A percentile compares a stretch with the other conserved stretches of the same genome.
phyloP scores from a whole-genome alignment of 2,329 filamentous ascomycete species.

The Tricladium varicosporioides region DNA sequence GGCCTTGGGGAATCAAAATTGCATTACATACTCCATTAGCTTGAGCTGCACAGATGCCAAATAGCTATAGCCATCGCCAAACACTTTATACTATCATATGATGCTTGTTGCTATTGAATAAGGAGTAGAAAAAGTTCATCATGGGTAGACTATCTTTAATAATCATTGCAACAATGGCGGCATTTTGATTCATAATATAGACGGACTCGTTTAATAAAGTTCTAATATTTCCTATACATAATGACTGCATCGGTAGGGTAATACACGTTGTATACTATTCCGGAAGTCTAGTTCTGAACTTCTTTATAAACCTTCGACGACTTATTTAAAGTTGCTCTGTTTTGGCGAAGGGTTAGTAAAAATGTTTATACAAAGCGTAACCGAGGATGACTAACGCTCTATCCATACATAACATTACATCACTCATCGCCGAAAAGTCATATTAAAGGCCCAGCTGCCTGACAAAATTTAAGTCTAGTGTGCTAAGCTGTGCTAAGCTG shows the following conservation, averaged over 20 bases:
- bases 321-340: no score
- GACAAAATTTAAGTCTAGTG: no score
- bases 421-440: no score
- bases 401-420: no score
- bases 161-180: neutral
- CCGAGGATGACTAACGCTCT: no score
- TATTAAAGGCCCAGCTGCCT: no score
- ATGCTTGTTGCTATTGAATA: neutral
- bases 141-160: neutral
- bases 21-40: neutral
- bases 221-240: neutral
- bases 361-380: no score
- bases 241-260: neutral
- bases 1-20: neutral
- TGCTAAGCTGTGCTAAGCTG: no score
- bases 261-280: neutral
- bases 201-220: neutral
- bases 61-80: neutral
- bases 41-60: neutral
- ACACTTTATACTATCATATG: neutral
- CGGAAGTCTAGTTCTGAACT: neutral
- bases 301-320: neutral
- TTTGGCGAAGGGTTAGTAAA: no score
- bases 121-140: neutral
- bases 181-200: neutral